A percentile compares a stretch with the other conserved stretches of the same genome.
phyloP scores from a whole-genome alignment of 352 stramenopile genomes.

The Phytophthora melonis region DNA sequence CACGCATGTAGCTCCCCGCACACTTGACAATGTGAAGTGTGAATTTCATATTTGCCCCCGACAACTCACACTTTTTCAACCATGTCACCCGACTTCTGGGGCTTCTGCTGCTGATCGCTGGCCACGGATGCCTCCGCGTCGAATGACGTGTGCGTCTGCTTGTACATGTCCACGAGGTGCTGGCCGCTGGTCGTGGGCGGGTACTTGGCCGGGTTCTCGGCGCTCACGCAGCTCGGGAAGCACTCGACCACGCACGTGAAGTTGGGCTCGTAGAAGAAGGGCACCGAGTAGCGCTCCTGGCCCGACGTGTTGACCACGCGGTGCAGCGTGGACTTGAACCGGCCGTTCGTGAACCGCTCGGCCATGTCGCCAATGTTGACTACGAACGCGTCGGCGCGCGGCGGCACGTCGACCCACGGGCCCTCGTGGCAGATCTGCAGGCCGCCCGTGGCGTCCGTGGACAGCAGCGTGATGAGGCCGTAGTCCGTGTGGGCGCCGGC shows the following conservation, averaged over 20 bases:
- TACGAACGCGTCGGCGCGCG: conserved; percentile 63
- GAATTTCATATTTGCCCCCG: too few relatives aligned
- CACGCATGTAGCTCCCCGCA: too few relatives aligned
- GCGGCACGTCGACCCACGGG: conserved; percentile 71
- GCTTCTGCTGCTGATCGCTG: neutral
- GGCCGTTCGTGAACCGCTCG: conserved; percentile 79
- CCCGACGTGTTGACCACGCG: conserved; percentile 70
- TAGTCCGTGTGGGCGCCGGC: conserved; percentile 85
- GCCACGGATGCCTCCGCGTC: conserved; percentile 19
- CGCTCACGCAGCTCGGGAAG: conserved; percentile 66
- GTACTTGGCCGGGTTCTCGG: conserved; percentile 61
- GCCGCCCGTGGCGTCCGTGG: conserved; percentile 63
- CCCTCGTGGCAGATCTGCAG: conserved; percentile 68
- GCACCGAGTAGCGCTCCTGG: conserved; percentile 77
- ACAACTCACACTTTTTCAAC: too few relatives aligned
- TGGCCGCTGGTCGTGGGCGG: conserved; percentile 74
- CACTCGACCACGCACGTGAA: conserved; percentile 72
- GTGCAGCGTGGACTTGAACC: conserved; percentile 72
- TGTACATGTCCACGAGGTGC: conserved; percentile 83
- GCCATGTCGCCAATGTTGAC: conserved; percentile 84
- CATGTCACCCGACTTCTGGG: too few relatives aligned
- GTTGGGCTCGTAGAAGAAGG: conserved; percentile 84
- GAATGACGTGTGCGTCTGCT: conserved; percentile 70
- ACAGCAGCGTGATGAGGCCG: conserved; percentile 73
- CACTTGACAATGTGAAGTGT: too few relatives aligned